Conservation (phyloP, 345 rosid species). For the Rhodomyrtus tomentosa region DNA sequence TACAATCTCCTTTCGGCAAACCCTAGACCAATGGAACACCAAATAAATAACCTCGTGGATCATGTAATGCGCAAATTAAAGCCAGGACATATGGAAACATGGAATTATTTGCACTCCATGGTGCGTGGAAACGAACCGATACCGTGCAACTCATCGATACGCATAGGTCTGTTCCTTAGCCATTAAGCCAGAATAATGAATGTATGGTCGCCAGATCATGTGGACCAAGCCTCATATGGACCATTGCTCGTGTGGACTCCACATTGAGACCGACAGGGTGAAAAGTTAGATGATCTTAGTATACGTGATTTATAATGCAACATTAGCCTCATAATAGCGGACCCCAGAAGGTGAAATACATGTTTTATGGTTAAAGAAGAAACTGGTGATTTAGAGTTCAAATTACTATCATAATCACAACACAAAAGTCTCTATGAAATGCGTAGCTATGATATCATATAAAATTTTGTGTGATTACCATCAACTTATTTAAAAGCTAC, state of each 20-base stretch:
- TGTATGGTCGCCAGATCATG: background rate
- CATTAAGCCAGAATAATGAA: background rate
- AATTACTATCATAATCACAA: background rate
- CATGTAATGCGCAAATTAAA: background rate
- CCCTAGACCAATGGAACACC: background rate
- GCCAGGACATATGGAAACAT: background rate
- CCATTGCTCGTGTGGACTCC: background rate
- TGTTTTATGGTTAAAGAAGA: background rate
- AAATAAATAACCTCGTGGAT: background rate
- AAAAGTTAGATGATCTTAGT: background rate
- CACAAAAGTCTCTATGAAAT: background rate
- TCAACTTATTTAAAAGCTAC: background rate
- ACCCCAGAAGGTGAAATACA: background rate
- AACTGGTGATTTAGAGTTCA: background rate
- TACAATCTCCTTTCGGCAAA: background rate
- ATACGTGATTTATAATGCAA: background rate
- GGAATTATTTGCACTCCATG: background rate
- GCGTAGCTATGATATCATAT: background rate
- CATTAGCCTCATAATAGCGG: background rate
- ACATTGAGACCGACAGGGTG: background rate
- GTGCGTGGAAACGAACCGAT: background rate
- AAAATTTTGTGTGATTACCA: background rate
- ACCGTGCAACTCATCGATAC: background rate
- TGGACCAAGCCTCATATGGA: background rate
- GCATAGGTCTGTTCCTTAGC: background rate